Conservation (phyloP, 2,329 filamentous ascomycete species). For the Ceratocystis ficicola region DNA sequence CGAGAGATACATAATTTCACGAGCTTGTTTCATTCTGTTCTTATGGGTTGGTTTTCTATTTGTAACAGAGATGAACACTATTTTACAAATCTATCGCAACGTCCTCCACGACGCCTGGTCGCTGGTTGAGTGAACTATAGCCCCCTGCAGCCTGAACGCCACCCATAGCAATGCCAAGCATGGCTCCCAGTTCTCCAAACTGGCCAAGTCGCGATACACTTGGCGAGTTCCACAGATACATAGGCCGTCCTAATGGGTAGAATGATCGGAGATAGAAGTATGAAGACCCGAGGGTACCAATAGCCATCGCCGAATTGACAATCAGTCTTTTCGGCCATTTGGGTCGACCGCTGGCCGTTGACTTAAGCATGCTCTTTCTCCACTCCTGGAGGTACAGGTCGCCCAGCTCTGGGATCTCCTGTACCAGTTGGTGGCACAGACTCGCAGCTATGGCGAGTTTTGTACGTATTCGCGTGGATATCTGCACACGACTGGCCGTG, state of each 20-base stretch:
- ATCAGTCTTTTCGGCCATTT: slow-evolving; percentile 23
- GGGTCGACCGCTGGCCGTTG: slow-evolving; percentile 2
- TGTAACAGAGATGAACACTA: background rate
- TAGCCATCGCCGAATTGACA: slow-evolving; percentile 28
- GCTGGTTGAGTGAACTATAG: slow-evolving; percentile 12
- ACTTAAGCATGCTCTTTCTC: slow-evolving; percentile 28
- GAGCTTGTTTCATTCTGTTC: background rate
- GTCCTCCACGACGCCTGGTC: slow-evolving; percentile 14
- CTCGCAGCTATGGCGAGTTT: slow-evolving; percentile 26
- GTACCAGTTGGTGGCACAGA: slow-evolving; percentile 29
- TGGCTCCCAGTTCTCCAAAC: slow-evolving; percentile 38
- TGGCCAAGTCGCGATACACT: slow-evolving; percentile 30
- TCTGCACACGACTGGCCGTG: slow-evolving; percentile 26
- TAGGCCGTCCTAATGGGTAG: slow-evolving; percentile 36
- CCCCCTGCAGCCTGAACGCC: slow-evolving; percentile 2
- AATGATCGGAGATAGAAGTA: slow-evolving; percentile 32
- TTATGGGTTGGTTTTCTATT: background rate
- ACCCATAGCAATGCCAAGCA: slow-evolving; percentile 29
- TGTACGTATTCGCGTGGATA: slow-evolving; percentile 26
- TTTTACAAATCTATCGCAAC: slow-evolving; percentile 20
- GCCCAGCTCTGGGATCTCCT: slow-evolving; percentile 28
- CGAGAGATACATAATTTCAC: background rate
- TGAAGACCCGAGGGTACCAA: slow-evolving; percentile 31
- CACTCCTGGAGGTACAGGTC: slow-evolving; percentile 26
- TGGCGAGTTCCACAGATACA: slow-evolving; percentile 34